Evolutionary conservation across 805 yeast species (phyloP).

Genomic region (Candida parachauliodes): DNA sequence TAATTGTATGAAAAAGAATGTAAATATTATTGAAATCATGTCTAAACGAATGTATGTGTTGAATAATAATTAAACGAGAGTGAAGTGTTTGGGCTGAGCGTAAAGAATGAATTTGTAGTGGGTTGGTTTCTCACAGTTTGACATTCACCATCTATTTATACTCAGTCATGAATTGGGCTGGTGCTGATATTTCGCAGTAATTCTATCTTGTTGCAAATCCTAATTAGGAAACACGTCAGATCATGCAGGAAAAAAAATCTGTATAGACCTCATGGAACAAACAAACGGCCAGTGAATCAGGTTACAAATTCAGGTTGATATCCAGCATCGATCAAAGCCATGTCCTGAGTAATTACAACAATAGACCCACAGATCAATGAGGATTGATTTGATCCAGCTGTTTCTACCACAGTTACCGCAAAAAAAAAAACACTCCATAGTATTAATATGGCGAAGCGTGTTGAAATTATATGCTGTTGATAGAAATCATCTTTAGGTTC

Average conservation of each 20-base stretch:
- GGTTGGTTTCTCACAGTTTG: no score
- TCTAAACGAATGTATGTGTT: conserved; percentile 1
- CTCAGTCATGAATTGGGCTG: no score
- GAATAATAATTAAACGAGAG: neutral
- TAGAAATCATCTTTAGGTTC: no score
- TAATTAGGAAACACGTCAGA: conserved; percentile 8
- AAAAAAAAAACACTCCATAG: no score
- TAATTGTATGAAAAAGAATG: conserved; percentile 15
- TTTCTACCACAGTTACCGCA: no score
- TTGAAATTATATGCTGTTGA: no score
- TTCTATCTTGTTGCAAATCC: conserved; percentile 9
- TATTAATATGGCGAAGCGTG: no score
- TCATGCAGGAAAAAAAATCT: neutral
- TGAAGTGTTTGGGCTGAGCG: neutral
- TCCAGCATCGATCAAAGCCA: conserved; percentile 1
- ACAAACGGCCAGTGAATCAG: neutral
- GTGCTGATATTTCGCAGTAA: conserved; percentile 4
- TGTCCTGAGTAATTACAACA: no score
- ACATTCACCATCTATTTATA: no score
- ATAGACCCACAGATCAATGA: no score
- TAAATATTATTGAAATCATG: conserved; percentile 8
- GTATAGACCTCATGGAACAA: neutral
- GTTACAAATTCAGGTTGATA: neutral
- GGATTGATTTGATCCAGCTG: no score
- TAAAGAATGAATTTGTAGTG: neutral